phyloP scores from a whole-genome alignment of 2,329 filamentous ascomycete species.

The Cladophialophora psammophila region DNA sequence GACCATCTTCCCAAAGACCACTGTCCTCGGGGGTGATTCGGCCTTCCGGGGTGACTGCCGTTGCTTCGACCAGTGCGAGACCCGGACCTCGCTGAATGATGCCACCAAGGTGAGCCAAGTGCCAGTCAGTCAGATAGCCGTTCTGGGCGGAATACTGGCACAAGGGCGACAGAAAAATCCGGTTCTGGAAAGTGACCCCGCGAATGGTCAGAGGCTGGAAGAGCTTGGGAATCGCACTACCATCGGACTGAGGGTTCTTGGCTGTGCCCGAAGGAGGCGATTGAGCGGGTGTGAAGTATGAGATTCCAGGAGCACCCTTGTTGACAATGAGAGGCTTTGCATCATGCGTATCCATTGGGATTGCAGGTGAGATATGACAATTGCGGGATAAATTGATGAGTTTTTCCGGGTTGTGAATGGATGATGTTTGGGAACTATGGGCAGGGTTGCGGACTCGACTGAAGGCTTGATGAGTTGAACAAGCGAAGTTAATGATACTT shows the following conservation, averaged over 20 bases:
- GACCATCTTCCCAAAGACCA: conserved; percentile 84
- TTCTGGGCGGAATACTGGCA: conserved; percentile 73
- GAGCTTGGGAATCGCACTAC: conserved; percentile 59
- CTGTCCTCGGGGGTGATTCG: conserved; percentile 82
- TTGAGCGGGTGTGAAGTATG: conserved; percentile 60
- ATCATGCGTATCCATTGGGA: conserved; percentile 27
- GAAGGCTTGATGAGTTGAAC: not conserved
- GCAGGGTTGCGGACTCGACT: not conserved
- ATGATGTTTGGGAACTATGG: not conserved
- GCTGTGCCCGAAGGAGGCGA: conserved; percentile 56
- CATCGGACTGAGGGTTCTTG: conserved; percentile 54
- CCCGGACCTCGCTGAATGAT: conserved; percentile 78
- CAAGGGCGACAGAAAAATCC: conserved; percentile 68
- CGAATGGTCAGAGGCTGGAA: conserved; percentile 53
- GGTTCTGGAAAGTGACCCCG: conserved; percentile 69
- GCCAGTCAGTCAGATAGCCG: conserved; percentile 80
- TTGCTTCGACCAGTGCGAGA: conserved; percentile 79
- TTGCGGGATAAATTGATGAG: not conserved
- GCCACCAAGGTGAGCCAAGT: conserved; percentile 81
- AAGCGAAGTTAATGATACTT: not conserved
- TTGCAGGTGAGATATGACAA: not conserved
- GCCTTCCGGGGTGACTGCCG: conserved; percentile 75
- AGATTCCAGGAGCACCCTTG: conserved; percentile 50
- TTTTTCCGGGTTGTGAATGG: not conserved
- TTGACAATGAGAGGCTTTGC: conserved; percentile 45